phyloP scores from a whole-genome alignment of 2,329 filamentous ascomycete species.

The Westerdykella aurantiaca region DNA sequence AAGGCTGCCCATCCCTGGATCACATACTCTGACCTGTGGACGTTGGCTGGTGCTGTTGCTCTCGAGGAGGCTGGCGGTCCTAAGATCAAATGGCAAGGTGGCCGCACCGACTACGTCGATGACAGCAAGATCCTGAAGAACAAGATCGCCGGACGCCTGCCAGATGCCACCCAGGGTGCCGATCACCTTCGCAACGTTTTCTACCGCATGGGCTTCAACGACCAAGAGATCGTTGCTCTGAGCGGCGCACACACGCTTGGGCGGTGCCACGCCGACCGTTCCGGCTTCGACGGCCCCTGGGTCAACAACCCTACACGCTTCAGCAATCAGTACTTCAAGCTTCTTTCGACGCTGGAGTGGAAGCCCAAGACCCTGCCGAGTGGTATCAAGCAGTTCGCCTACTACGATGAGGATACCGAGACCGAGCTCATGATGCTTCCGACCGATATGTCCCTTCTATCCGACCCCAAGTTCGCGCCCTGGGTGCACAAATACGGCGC shows the following conservation, averaged over 20 bases:
- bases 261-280: slow-evolving; percentile 83
- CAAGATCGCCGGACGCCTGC: slow-evolving; percentile 87
- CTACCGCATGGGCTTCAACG: slow-evolving; percentile 94
- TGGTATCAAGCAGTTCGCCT: slow-evolving; percentile 73
- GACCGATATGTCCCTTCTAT: slow-evolving; percentile 77
- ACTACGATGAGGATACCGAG: slow-evolving; percentile 77
- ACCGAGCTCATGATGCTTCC: slow-evolving; percentile 97
- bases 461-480: slow-evolving; percentile 80
- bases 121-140: slow-evolving; percentile 54
- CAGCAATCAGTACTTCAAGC: slow-evolving; percentile 90
- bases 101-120: slow-evolving; percentile 72
- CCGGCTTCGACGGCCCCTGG: slow-evolving; percentile 81
- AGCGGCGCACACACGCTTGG: slow-evolving; percentile 76
- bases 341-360: slow-evolving; percentile 91
- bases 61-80: slow-evolving; percentile 96
- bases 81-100: slow-evolving; percentile 78
- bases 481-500: slow-evolving; percentile 83
- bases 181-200: slow-evolving; percentile 87
- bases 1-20: slow-evolving; percentile 84
- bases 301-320: slow-evolving; percentile 71
- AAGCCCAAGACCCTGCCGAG: slow-evolving; percentile 87
- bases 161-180: slow-evolving; percentile 71
- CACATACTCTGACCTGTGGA: slow-evolving; percentile 94
- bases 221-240: slow-evolving; percentile 91
- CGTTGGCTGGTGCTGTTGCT: slow-evolving; percentile 74